A percentile compares a stretch with the other conserved stretches of the same genome.
phyloP scores from a whole-genome alignment of 495 filamentous ascomycete genomes.

The Endocarpon pusillum region DNA sequence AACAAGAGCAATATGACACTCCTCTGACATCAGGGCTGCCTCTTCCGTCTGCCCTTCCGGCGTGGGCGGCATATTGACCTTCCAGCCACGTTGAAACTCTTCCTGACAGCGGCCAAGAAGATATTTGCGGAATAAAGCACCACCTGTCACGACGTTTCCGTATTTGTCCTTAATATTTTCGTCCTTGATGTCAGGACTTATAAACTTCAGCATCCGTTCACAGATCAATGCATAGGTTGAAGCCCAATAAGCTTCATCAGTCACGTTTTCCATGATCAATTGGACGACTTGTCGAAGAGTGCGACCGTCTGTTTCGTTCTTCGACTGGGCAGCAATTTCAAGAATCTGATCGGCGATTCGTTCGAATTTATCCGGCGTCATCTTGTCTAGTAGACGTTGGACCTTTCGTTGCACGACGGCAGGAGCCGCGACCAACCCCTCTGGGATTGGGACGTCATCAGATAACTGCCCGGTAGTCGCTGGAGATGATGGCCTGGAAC shows the following conservation, averaged over 20 bases:
- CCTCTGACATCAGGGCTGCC: slow-evolving; percentile 73
- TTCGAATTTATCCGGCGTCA: slow-evolving; percentile 98
- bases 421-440: slow-evolving; percentile 70
- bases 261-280: slow-evolving; percentile 97
- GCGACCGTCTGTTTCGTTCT: slow-evolving; percentile 84
- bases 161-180: slow-evolving; percentile 79
- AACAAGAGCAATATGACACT: slow-evolving; percentile 89
- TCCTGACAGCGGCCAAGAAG: slow-evolving; percentile 96
- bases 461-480: too few relatives aligned
- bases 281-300: slow-evolving; percentile 96
- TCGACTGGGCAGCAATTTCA: slow-evolving; percentile 82
- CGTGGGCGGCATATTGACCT: slow-evolving; percentile 67
- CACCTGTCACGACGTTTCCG: slow-evolving; percentile 74
- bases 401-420: slow-evolving; percentile 96
- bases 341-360: slow-evolving; percentile 88
- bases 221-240: slow-evolving; percentile 99
- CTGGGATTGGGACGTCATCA: too few relatives aligned
- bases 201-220: slow-evolving; percentile 86
- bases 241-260: slow-evolving; percentile 96
- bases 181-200: slow-evolving; percentile 90
- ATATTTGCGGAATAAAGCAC: slow-evolving; percentile 93
- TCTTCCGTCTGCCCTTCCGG: slow-evolving; percentile 63
- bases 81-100: slow-evolving; percentile 98
- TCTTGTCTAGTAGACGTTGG: slow-evolving; percentile 96
- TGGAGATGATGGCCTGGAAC: too few relatives aligned